Evolutionary conservation across 2,329 filamentous ascomycete genomes (phyloP).

Genomic region (Diaporthe aspalathi): DNA sequence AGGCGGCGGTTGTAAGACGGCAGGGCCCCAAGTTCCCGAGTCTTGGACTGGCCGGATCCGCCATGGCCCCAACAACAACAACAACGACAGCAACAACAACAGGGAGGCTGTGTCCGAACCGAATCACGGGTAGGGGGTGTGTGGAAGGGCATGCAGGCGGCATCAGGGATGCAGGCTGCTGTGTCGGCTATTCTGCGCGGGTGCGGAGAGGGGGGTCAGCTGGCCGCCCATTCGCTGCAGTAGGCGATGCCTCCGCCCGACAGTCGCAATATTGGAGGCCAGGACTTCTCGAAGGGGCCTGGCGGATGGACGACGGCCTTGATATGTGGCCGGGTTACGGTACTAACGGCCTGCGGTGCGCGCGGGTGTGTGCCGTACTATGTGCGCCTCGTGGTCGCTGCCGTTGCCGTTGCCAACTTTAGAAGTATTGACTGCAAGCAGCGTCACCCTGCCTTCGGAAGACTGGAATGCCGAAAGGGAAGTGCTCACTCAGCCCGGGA

Average conservation of each 20-base stretch:
- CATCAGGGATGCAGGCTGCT: constrained; percentile 23
- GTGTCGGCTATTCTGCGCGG: constrained; percentile 15
- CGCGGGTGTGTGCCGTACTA: constrained; percentile 2
- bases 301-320: constrained; percentile 14
- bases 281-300: constrained; percentile 24
- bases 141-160: constrained; percentile 5
- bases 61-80: neutral
- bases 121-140: constrained; percentile 1
- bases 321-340: constrained; percentile 22
- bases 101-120: constrained; percentile 19
- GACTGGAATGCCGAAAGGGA: constrained; percentile 10
- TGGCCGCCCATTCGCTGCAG: constrained; percentile 17
- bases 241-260: constrained; percentile 28
- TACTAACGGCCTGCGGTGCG: constrained; percentile 9
- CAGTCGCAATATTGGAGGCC: constrained; percentile 32
- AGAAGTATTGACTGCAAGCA: constrained; percentile 20
- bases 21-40: neutral
- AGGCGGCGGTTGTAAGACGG: constrained; percentile 20
- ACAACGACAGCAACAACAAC: neutral
- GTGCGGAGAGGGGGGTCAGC: constrained; percentile 6
- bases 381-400: constrained; percentile 11
- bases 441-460: constrained; percentile 18
- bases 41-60: neutral
- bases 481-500: constrained; percentile 19
- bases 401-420: constrained; percentile 21